Conservation (phyloP, 441 rosid species). For the Rhodomyrtus psidioides region DNA sequence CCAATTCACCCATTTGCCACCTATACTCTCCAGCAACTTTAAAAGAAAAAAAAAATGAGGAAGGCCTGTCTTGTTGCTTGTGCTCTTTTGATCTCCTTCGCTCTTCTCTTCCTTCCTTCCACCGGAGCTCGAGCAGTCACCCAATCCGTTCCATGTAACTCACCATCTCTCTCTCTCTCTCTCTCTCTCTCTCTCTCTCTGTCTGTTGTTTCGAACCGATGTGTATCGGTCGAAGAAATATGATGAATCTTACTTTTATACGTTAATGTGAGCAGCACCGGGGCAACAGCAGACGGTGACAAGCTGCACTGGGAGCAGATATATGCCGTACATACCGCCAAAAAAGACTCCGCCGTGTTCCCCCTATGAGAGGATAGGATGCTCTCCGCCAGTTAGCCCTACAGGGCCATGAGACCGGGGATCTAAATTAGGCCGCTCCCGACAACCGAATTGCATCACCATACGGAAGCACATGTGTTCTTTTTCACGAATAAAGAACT, state of each 20-base stretch:
- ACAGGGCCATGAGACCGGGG: neutral
- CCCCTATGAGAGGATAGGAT: no score
- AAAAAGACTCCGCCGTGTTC: no score
- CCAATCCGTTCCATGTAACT: neutral
- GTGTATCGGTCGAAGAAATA: neutral
- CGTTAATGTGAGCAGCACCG: neutral
- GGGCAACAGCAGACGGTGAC: fast-evolving
- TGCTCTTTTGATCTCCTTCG: neutral
- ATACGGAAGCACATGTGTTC: neutral
- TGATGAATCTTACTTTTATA: neutral
- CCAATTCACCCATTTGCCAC: no score
- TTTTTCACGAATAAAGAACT: no score
- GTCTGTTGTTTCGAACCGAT: neutral
- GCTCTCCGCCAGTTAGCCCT: neutral
- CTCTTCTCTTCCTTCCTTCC: neutral
- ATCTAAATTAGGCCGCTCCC: neutral
- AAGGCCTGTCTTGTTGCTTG: neutral
- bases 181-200: no score
- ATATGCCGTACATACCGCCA: neutral
- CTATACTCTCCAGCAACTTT: no score
- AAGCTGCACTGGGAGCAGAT: fast-evolving
- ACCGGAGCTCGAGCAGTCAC: neutral
- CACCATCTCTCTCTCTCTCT: neutral
- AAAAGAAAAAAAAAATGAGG: neutral
- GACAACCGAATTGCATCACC: neutral